These are phyloP conservation scores for Pholiota conissans DNA, from an alignment of 768 basidiomycete species.

Conservation along the genomic window DNA sequence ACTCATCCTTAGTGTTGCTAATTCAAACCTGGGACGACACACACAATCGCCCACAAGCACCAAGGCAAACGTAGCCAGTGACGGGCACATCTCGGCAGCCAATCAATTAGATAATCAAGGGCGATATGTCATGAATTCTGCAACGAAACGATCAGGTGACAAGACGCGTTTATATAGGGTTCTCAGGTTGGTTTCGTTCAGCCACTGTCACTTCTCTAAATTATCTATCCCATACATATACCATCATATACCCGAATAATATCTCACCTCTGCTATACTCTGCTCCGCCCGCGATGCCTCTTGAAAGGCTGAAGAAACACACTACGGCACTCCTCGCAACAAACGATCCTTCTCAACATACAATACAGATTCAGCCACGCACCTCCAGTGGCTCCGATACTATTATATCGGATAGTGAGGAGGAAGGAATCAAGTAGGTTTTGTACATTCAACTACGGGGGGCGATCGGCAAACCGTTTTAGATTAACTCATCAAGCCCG, in stretches of 20 bases:
- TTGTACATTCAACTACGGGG: not conserved
- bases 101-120: no score
- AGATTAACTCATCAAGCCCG: not conserved
- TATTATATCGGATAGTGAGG: conserved; percentile 51
- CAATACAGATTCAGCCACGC: not conserved
- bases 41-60: no score
- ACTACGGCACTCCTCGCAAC: not conserved
- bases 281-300: not conserved
- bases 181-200: no score
- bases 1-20: no score
- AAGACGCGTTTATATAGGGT: no score
- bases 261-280: not conserved
- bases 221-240: no score
- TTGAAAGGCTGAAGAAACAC: conserved; percentile 22
- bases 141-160: no score
- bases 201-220: no score
- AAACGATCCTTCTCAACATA: not conserved
- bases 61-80: no score
- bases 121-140: no score
- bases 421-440: conserved; percentile 38
- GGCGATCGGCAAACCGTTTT: not conserved
- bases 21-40: no score
- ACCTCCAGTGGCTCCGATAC: not conserved
- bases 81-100: no score
- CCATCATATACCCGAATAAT: not conserved